These are phyloP conservation scores for Sporothrix humicola DNA, from an alignment of 2,329 filamentous ascomycete genomes.

Conservation along the genomic window DNA sequence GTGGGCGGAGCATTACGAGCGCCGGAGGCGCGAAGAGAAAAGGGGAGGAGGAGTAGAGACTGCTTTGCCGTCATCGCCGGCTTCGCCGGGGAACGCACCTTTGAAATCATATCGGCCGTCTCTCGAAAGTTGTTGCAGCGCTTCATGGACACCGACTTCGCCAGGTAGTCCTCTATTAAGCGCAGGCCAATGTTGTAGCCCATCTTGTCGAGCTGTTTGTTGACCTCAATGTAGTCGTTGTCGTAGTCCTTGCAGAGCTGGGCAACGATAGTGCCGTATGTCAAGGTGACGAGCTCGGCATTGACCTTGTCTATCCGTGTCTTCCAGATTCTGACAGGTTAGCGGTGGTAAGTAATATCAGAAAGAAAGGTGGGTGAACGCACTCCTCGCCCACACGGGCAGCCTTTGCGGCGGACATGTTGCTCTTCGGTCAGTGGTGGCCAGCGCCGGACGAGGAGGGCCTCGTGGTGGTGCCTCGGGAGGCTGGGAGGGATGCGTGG, in stretches of 20 bases:
- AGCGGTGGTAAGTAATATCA: not conserved
- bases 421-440: not conserved
- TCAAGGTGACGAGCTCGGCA: constrained; percentile 94
- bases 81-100: constrained; percentile 46
- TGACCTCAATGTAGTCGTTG: constrained; percentile 91
- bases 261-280: constrained; percentile 95
- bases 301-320: constrained; percentile 97
- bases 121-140: constrained; percentile 92
- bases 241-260: constrained; percentile 97
- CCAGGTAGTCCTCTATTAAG: constrained; percentile 95
- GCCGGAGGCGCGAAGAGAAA: no score
- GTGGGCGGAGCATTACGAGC: not conserved
- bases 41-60: not conserved
- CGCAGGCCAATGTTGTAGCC: constrained; percentile 97
- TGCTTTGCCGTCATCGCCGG: not conserved
- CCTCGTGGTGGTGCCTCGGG: not conserved
- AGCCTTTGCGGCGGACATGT: constrained; percentile 65
- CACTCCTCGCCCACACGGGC: constrained; percentile 68
- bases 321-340: constrained; percentile 77
- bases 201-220: constrained; percentile 98
- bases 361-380: constrained; percentile 41
- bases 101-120: constrained; percentile 95
- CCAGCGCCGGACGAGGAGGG: not conserved
- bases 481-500: not conserved
- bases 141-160: constrained; percentile 88